Evolutionary conservation across 352 stramenopile genomes (phyloP).

Genomic region (Phytophthora melonis): DNA sequence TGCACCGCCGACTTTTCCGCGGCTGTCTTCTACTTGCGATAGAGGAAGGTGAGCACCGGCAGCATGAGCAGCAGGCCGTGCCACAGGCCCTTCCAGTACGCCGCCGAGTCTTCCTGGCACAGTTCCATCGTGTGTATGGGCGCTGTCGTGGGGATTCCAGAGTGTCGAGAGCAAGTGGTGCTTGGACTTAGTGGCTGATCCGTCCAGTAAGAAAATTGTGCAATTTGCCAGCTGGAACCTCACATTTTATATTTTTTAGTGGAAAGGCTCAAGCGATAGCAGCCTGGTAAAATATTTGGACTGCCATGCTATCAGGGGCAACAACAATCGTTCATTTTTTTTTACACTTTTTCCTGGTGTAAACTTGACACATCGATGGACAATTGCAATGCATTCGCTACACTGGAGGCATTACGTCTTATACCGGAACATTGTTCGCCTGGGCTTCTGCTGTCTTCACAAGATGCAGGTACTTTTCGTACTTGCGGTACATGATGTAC

Average conservation of each 20-base stretch:
- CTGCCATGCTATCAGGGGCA: too few relatives aligned
- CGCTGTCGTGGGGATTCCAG: not conserved
- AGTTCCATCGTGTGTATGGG: conserved; percentile 32
- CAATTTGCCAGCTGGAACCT: not conserved
- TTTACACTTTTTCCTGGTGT: not conserved
- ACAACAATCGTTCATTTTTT: not conserved
- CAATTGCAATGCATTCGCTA: not conserved
- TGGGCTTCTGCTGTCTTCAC: not conserved
- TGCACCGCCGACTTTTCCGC: conserved; percentile 24
- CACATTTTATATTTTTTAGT: conserved; percentile 1
- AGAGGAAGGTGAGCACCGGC: conserved; percentile 55
- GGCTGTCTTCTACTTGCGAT: conserved; percentile 54
- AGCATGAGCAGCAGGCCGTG: conserved; percentile 63
- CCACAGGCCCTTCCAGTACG: conserved; percentile 63
- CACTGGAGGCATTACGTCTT: not conserved
- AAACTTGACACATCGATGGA: not conserved
- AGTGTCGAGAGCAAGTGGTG: too few relatives aligned
- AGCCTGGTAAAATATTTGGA: too few relatives aligned
- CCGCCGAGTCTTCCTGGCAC: conserved; percentile 35
- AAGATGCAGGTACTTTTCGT: not conserved
- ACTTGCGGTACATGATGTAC: not conserved
- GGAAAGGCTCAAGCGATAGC: not conserved
- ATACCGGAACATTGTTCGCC: not conserved
- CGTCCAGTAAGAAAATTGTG: not conserved
- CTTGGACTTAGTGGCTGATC: not conserved